Percentiles rank a stretch among this genome's conserved stretches.
Conservation (phyloP, 1,284 basidiomycete genomes). For the Cryptococcus sp. region DNA sequence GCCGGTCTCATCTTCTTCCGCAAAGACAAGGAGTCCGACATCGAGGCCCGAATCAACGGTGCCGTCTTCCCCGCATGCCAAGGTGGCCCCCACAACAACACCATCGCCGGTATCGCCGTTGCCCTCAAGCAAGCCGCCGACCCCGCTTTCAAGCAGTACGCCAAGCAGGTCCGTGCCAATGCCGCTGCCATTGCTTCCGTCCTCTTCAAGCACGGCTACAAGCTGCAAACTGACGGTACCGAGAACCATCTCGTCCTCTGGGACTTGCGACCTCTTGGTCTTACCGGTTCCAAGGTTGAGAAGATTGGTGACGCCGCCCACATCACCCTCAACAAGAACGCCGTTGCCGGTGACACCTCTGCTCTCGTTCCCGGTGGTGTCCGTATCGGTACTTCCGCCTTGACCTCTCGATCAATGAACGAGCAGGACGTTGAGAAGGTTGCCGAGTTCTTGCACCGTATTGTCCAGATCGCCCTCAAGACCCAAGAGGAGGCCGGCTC, state of each 20-base stretch:
- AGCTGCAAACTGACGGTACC: constrained; percentile 93
- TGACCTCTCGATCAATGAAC: constrained; percentile 92
- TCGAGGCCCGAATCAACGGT: constrained; percentile 95
- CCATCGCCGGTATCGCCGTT: constrained; percentile 94
- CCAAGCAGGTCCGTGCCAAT: constrained; percentile 91
- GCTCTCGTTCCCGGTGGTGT: constrained; percentile 97
- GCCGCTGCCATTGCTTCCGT: constrained; percentile 71
- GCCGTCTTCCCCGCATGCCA: constrained; percentile 99
- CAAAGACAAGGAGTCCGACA: constrained; percentile 80
- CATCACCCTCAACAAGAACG: constrained; percentile 94
- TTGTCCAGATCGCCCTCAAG: constrained; percentile 80
- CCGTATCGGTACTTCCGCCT: constrained; percentile 89
- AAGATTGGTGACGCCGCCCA: constrained; percentile 96
- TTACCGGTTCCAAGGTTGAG: constrained; percentile 97
- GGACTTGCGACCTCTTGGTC: constrained; percentile 92
- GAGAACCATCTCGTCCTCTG: constrained; percentile 98
- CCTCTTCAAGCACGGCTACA: constrained; percentile 80
- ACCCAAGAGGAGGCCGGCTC: constrained; percentile 93
- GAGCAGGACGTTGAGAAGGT: constrained; percentile 83
- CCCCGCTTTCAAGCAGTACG: constrained; percentile 90
- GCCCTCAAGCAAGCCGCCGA: constrained; percentile 91
- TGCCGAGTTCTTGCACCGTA: constrained; percentile 87
- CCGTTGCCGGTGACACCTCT: constrained; percentile 91
- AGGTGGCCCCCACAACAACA: constrained; percentile 99
- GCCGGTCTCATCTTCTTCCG: constrained; percentile 99